Percentiles rank a stretch among this genome's conserved stretches.
Evolutionary conservation across 108 stramenopile genomes (phyloP).

Genomic region (Halocafeteria seosinensis): DNA sequence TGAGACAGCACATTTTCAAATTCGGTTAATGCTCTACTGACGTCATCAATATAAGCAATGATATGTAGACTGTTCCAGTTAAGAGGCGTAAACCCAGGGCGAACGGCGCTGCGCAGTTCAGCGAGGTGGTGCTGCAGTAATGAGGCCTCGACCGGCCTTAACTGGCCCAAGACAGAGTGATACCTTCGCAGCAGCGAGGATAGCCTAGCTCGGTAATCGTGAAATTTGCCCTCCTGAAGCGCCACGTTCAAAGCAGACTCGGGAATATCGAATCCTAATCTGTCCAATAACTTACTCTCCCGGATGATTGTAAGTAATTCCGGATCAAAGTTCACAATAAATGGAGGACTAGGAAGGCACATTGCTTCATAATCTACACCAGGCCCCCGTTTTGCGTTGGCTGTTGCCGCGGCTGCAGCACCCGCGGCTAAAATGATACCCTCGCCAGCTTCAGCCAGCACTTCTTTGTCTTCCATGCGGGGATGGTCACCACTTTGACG

Average conservation of each 20-base stretch:
- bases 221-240: constrained; percentile 50
- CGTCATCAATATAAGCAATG: constrained; percentile 36
- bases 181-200: constrained; percentile 33
- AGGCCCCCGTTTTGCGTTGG: neutral
- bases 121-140: constrained; percentile 29
- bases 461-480: neutral
- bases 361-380: neutral
- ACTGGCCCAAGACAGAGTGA: constrained; percentile 16
- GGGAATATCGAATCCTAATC: constrained; percentile 45
- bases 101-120: constrained; percentile 24
- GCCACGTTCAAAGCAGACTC: constrained; percentile 50
- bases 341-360: constrained; percentile 40
- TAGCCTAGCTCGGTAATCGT: constrained; percentile 28
- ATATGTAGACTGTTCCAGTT: constrained; percentile 57
- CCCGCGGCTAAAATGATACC: neutral
- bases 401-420: neutral
- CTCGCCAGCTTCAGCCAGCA: neutral
- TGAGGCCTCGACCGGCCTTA: constrained; percentile 29
- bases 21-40: constrained; percentile 33
- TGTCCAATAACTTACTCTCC: constrained; percentile 48
- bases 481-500: too few relatives aligned
- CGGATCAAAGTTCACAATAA: constrained; percentile 38
- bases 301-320: constrained; percentile 40
- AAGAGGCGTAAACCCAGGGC: constrained; percentile 37
- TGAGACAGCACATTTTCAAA: constrained; percentile 35